Evolutionary conservation across 306 rosid species (phyloP).

Genomic region (Betula pendula): DNA sequence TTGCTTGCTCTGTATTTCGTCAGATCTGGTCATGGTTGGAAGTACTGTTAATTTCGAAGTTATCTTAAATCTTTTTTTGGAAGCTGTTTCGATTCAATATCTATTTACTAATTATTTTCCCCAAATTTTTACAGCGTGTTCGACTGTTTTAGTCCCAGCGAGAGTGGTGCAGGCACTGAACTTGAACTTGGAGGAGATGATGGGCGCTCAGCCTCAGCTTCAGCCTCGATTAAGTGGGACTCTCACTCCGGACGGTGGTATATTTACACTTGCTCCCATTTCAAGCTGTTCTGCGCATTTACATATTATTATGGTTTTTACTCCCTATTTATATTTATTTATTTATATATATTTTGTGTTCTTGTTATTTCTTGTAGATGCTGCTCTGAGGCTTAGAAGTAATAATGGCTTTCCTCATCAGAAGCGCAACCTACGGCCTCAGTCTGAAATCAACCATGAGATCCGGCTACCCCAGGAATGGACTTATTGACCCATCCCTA

Average conservation of each 20-base stretch:
- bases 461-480: constrained; percentile 75
- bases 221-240: constrained; percentile 36
- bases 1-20: background rate
- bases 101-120: background rate
- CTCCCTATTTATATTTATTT: no score
- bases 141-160: constrained; percentile 62
- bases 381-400: constrained; percentile 16
- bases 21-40: background rate
- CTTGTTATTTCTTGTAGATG: constrained; percentile 22
- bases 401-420: constrained; percentile 28
- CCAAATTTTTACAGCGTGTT: constrained; percentile 35
- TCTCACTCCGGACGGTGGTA: constrained; percentile 46
- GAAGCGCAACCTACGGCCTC: constrained; percentile 38
- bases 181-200: constrained; percentile 39
- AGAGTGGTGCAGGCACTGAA: constrained; percentile 69
- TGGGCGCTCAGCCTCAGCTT: constrained; percentile 34
- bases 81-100: background rate
- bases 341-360: background rate
- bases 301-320: background rate
- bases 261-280: background rate
- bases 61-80: no score
- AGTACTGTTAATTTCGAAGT: no score
- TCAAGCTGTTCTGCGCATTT: background rate
- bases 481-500: constrained; percentile 54
- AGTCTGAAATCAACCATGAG: constrained; percentile 43